Evolutionary conservation across 768 basidiomycete genomes (phyloP), one percentile per base, ranked within the genome.

Genomic region (Auriculariales sp.): DNA sequence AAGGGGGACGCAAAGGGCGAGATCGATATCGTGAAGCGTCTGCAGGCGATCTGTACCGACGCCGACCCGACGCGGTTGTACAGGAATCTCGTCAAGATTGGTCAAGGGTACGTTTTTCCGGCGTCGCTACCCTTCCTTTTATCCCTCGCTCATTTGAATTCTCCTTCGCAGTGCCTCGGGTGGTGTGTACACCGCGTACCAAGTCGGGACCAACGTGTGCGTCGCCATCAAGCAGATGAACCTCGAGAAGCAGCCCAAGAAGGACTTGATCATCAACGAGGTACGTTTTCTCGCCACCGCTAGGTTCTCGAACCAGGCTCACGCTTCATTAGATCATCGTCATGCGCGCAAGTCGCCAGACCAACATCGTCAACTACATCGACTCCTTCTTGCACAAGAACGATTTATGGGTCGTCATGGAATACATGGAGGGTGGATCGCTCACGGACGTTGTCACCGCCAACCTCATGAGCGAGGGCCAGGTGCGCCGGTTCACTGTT

Each of bases 151-250:
- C 31, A 7, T 32, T 32, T 15, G 7, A 32, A 7, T n/a, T n/a
- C n/a, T n/a, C n/a, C n/a, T n/a, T n/a, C 32, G 6, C 62, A 93
- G 91, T 52, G 94, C 95, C 14, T 94, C 89, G 17, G 94, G 95
- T 33, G 94, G 94, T 56, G 95, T 98, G 2, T 99, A 95, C 67
- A 97, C 93, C 11, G 94, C 94, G 14, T 95, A 95, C 62, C 93
- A 98, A 69, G 86, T 94, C 54, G 92, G 93, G 34, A 91, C 88
- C 28, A 94, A 95, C 65, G 58, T 88, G 28, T 85, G 80, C 10
- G 95, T 98, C 29, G 95, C 95, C 34, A 99, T 99, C 77, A 99
- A 99, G 67, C 94, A 98, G 67, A 99, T 98, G 95, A 95, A 99
- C 71, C 75, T 99, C 28, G 93, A 98, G 66, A 95, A 98, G 69